phyloP scores from a whole-genome alignment of 176 grass and related monocot species.

The Secale cereale region DNA sequence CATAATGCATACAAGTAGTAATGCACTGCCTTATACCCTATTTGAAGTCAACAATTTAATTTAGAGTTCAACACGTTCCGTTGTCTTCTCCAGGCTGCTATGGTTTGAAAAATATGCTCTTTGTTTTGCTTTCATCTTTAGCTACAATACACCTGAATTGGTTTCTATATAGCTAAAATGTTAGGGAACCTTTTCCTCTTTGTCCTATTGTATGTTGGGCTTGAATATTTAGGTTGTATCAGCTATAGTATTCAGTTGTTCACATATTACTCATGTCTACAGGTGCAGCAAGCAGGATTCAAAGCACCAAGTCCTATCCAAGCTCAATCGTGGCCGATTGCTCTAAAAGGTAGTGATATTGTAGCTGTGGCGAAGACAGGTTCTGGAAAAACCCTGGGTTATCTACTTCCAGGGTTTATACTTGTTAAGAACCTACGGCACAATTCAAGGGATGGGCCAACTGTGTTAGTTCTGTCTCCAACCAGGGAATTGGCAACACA shows the following conservation, averaged over 20 bases:
- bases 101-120: not conserved
- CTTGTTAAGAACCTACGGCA: slow-evolving; percentile 57
- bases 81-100: slow-evolving; percentile 37
- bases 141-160: slow-evolving; percentile 6
- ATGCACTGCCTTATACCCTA: not conserved
- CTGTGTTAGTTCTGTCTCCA: slow-evolving; percentile 76
- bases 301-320: slow-evolving; percentile 75
- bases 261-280: slow-evolving; percentile 5
- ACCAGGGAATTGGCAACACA: slow-evolving; percentile 93
- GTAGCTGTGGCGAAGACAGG: slow-evolving; percentile 92
- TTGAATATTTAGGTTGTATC: not conserved
- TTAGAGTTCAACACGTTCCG: slow-evolving; percentile 25
- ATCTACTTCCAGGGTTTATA: slow-evolving; percentile 87
- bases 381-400: slow-evolving; percentile 94
- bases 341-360: slow-evolving; percentile 69
- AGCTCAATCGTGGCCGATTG: slow-evolving; percentile 95
- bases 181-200: not conserved
- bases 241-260: not conserved
- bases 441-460: slow-evolving; percentile 75
- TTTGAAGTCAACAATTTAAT: slow-evolving; percentile 36
- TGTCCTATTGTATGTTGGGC: not conserved
- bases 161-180: not conserved
- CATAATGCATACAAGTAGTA: not conserved
- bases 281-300: slow-evolving; percentile 77
- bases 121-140: not conserved